Base-by-base conservation (phyloP, 2,329 filamentous ascomycete species). In the Paecilomyces fulvus region DNA sequence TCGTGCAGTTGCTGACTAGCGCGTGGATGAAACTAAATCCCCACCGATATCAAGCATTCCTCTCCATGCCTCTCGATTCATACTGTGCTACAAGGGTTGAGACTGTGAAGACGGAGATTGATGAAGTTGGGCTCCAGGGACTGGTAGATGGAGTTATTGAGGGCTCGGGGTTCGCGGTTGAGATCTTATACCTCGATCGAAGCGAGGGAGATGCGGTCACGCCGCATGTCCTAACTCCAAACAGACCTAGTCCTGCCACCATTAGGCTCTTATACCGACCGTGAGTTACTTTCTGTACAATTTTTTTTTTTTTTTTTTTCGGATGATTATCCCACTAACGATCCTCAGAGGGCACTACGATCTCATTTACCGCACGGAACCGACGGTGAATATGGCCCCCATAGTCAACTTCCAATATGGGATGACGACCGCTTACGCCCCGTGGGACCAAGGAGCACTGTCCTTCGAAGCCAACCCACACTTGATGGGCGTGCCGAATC, bases 171-270 rank as follows among this genome's bases (percentile, higher is more conserved):
- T 84, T 96, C 60, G 84, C 86, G 3, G 82, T 97, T 20, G 90
- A 96, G 68, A 89, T 97, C 60, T 85, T 90, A 55, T 96, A 97
- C 69, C 83, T 99, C 8, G 94, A 97, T 69, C 85, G 90, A 64
- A 96, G 89, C 65, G 79, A 84, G 50, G 92, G 91, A 17, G 80
- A 82, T 51, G 81, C 88, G 64, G 89, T 90, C 65, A 95, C 69
- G 60, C 76, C 72, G 8, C 75, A 78, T 60, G 62, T 70, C 31
- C 64, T 77, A 33, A 70, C 75, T 4, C 63, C 67, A 8, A 64
- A 65, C 43, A 58, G 62, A 14, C 63, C 70, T 11, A 68, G 58
- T 81, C 58, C 80, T 79, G 67, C 92, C 76, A 81, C 85, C 77
- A 69, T 95, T 77, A 77, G 82, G 60, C 73, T 87, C n/a, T 77